These are phyloP conservation scores for Raffaelea ambrosiae DNA, from an alignment of 2,329 filamentous ascomycete genomes.

Conservation along the genomic window DNA sequence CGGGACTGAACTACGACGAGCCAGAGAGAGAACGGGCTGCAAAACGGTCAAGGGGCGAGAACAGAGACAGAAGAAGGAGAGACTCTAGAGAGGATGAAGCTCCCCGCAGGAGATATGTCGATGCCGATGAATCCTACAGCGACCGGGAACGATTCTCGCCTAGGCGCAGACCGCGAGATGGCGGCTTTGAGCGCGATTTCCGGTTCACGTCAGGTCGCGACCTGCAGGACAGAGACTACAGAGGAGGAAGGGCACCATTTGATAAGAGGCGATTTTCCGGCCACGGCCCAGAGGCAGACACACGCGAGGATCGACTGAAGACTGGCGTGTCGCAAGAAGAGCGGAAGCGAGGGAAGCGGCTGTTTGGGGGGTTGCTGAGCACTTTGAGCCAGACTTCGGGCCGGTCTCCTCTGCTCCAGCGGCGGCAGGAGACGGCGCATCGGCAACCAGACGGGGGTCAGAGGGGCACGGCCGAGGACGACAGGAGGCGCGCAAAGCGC, in stretches of 20 bases:
- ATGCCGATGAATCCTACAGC: too few relatives aligned
- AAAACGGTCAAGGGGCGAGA: background rate
- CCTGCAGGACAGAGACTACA: too few relatives aligned
- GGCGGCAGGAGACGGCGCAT: constrained; percentile 73
- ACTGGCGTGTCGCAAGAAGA: constrained; percentile 55
- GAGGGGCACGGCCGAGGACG: constrained; percentile 49
- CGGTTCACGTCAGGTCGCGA: too few relatives aligned
- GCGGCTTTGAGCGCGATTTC: too few relatives aligned
- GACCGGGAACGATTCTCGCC: too few relatives aligned
- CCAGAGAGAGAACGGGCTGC: background rate
- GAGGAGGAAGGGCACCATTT: too few relatives aligned
- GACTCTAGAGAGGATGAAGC: too few relatives aligned
- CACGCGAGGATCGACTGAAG: constrained; percentile 6
- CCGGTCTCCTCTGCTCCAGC: constrained; percentile 40
- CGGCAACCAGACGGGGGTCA: constrained; percentile 24
- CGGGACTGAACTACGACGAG: background rate
- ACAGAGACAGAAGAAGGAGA: too few relatives aligned
- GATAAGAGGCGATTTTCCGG: too few relatives aligned
- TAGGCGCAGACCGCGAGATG: too few relatives aligned
- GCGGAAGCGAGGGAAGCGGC: constrained; percentile 71
- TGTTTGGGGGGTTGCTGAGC: constrained; percentile 76
- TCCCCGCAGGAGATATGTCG: too few relatives aligned
- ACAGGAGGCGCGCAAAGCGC: constrained; percentile 50
- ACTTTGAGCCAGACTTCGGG: constrained; percentile 62
- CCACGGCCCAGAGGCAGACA: background rate